Evolutionary conservation across 1,139 yeast genomes (phyloP).

Genomic region (Blastobotrys arbuscula): DNA sequence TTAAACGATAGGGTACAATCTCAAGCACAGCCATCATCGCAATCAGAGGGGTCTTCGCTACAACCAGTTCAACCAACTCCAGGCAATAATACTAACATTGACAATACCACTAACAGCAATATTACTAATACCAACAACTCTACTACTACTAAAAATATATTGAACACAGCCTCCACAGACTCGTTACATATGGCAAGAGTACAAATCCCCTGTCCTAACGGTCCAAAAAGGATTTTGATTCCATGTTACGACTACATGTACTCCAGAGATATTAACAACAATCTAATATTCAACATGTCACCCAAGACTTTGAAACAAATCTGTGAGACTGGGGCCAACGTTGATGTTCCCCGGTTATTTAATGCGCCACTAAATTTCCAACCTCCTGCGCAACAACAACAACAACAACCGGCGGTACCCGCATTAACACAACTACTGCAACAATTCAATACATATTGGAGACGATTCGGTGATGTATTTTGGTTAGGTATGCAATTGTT

Average conservation of each 20-base stretch:
- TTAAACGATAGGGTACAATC: no score
- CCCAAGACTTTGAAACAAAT: slow-evolving; percentile 10
- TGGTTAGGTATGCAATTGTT: slow-evolving; percentile 3
- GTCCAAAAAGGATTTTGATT: slow-evolving; percentile 8
- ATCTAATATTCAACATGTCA: slow-evolving; percentile 15
- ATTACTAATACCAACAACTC: background rate
- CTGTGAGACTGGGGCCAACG: slow-evolving; percentile 7
- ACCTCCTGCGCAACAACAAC: background rate
- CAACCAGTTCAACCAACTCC: background rate
- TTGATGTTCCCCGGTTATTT: slow-evolving; percentile 11
- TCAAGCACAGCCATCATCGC: background rate
- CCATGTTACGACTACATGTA: slow-evolving; percentile 18
- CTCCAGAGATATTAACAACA: slow-evolving; percentile 6
- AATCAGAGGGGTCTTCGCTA: background rate
- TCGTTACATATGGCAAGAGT: slow-evolving; percentile 11
- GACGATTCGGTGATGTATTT: background rate
- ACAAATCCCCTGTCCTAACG: slow-evolving; percentile 10
- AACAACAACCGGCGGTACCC: background rate
- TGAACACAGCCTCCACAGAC: slow-evolving; percentile 4
- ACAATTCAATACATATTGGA: background rate
- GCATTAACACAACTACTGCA: background rate
- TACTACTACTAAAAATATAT: background rate
- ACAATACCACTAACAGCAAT: no score
- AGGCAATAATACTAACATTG: background rate
- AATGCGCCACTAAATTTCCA: background rate